Conservation (phyloP, 179 eudicot species). For the Beta lomatogona region DNA sequence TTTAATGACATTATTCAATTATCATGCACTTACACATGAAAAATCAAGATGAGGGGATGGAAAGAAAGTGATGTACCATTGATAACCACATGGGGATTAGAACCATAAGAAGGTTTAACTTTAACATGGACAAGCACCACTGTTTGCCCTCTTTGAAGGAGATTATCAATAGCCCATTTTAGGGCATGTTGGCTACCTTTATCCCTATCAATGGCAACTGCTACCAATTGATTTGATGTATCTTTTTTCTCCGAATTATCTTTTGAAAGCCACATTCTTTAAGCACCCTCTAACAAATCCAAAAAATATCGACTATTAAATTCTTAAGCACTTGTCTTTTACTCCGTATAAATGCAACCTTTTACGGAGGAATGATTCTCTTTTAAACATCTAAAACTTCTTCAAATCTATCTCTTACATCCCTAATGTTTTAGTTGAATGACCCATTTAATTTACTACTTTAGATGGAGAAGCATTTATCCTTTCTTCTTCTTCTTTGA, state of each 20-base stretch:
- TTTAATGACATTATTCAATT: neutral
- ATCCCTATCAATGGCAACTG: constrained; percentile 74
- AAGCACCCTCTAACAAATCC: neutral
- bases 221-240: constrained; percentile 44
- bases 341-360: neutral
- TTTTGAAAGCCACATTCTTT: constrained; percentile 41
- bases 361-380: neutral
- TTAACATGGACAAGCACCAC: constrained; percentile 70
- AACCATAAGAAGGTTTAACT: constrained; percentile 23
- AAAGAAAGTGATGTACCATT: constrained; percentile 26
- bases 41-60: neutral
- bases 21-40: neutral
- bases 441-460: too few relatives aligned
- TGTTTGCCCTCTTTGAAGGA: constrained; percentile 56
- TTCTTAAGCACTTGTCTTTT: neutral
- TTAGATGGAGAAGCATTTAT: too few relatives aligned
- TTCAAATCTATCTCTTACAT: too few relatives aligned
- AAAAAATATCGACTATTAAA: neutral
- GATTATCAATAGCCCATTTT: constrained; percentile 79
- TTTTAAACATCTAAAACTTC: too few relatives aligned
- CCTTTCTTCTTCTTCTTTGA: neutral
- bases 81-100: constrained; percentile 33
- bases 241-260: constrained; percentile 36
- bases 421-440: neutral
- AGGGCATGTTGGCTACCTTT: constrained; percentile 75